phyloP scores from a whole-genome alignment of 2,329 filamentous ascomycete species.

The Leptographium wingfieldii region DNA sequence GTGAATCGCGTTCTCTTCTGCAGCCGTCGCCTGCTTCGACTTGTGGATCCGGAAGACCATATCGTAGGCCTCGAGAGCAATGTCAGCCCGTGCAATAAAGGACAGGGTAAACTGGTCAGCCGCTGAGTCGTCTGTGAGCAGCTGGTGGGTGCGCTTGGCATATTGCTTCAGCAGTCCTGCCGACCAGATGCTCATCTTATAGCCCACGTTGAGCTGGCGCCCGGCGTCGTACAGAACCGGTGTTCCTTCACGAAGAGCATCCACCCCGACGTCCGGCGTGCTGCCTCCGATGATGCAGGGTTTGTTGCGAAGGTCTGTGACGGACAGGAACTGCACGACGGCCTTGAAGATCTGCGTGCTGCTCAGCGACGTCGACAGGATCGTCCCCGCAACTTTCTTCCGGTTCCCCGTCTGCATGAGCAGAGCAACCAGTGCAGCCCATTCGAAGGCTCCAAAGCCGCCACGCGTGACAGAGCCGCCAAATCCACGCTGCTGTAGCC shows the following conservation, averaged over 20 bases:
- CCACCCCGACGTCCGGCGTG: constrained; percentile 21
- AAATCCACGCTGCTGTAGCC: constrained; percentile 82
- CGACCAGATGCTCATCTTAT: constrained; percentile 83
- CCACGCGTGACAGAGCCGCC: constrained; percentile 55
- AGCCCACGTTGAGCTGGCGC: constrained; percentile 68
- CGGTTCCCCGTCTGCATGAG: constrained; percentile 62
- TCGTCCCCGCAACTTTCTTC: constrained; percentile 29
- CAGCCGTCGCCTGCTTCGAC: not conserved
- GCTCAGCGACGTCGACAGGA: constrained; percentile 70
- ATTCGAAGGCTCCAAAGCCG: constrained; percentile 90
- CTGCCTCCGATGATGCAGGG: constrained; percentile 42
- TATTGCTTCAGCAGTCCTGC: constrained; percentile 62
- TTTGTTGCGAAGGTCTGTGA: constrained; percentile 57
- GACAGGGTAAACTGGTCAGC: constrained; percentile 73
- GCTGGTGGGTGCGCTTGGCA: constrained; percentile 59
- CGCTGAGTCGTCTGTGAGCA: constrained; percentile 59
- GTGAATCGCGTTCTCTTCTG: constrained; percentile 12
- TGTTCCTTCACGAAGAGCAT: constrained; percentile 26
- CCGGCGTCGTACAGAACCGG: constrained; percentile 70
- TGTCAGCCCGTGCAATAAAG: constrained; percentile 57
- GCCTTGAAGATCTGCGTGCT: constrained; percentile 93
- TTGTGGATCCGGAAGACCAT: constrained; percentile 24
- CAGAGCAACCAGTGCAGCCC: constrained; percentile 67
- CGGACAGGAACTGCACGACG: constrained; percentile 72
- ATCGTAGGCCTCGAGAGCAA: constrained; percentile 44